Evolutionary conservation across 2,329 filamentous ascomycete genomes (phyloP), one percentile per base, ranked within the genome.

Genomic region (Dactylellina sp.): DNA sequence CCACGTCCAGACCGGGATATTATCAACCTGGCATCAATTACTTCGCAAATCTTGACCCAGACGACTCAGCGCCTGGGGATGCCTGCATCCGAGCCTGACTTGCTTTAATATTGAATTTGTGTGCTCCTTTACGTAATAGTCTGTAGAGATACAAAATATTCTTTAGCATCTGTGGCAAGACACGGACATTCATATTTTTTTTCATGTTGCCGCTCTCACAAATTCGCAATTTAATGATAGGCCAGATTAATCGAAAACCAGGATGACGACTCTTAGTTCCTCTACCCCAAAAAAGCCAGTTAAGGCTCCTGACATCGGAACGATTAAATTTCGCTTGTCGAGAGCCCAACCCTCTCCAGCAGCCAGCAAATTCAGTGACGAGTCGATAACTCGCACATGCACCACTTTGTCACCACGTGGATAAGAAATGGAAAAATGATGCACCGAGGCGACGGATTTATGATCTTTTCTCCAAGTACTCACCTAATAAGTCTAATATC

Each of bases 361-460:
- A 50, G 46, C 46, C 24, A 28, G n/a, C 18, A 32, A 11, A 18
- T 32, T 7, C 16, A 7, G 42, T 16, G 16, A 46, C 7, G 5
- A 46, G 16, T 22, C 42, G 20, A 18, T 46, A 20, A 46, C n/a
- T 25, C 25, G 25, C 14, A 35, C 28, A 16, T 16, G 28, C 2
- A 32, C 28, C 4, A 18, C n/a, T 24, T 53, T 53, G 12, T 53
- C 49, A 18, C 49, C 49, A 53, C 49, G 49, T 53, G 49, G 49
- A 37, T 32, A 37, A 16, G 24, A 14, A 16, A 37, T 35, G 22
- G 22, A 42, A 46, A 18, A 16, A 14, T 37, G 12, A 53, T 53
- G 49, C 25, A 53, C 5, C 11, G 3, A 16, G 35, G 14, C 42
- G 16, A 18, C n/a, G 37, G 16, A 46, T 20, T 46, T 16, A 16